Evolutionary conservation across 352 stramenopile species (phyloP).

Genomic region (Globisporangium recalcitrans): DNA sequence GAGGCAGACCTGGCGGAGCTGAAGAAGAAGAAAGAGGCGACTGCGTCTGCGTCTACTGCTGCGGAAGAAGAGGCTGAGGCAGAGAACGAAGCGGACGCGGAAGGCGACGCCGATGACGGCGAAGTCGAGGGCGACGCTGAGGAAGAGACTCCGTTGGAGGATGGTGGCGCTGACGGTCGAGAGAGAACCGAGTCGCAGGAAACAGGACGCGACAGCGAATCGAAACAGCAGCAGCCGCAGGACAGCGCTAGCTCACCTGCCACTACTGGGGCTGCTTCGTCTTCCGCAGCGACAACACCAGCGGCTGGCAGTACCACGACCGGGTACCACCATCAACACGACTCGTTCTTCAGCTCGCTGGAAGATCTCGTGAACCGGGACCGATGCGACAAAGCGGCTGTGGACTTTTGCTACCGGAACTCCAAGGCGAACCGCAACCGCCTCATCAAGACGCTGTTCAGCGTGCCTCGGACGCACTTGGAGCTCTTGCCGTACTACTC

Average conservation of each 20-base stretch:
- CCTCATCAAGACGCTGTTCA: conserved; percentile 92
- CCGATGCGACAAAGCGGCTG: conserved; percentile 93
- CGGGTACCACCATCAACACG: conserved; percentile 92
- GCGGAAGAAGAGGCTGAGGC: conserved; percentile 23
- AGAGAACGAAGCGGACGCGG: conserved; percentile 37
- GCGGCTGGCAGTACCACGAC: conserved; percentile 10
- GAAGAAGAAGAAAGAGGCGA: conserved; percentile 74
- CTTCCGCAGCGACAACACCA: background rate
- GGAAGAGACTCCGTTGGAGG: conserved; percentile 14
- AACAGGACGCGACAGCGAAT: conserved; percentile 13
- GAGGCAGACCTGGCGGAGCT: conserved; percentile 84
- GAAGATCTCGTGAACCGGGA: conserved; percentile 94
- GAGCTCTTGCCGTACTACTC: conserved; percentile 96
- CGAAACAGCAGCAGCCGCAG: conserved; percentile 3
- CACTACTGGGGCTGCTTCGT: conserved; percentile 5
- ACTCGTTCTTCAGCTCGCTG: conserved; percentile 89
- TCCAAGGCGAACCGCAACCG: conserved; percentile 90
- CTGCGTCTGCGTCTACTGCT: conserved; percentile 13
- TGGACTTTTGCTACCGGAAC: conserved; percentile 96
- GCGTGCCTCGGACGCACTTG: conserved; percentile 89
- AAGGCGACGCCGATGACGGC: conserved; percentile 33
- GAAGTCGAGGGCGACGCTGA: conserved; percentile 26
- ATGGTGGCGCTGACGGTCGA: conserved; percentile 36
- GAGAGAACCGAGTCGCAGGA: conserved; percentile 15
- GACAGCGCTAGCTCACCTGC: background rate